phyloP scores from a whole-genome alignment of 2,329 filamentous ascomycete species.

The Neocatenulostroma microsporum region DNA sequence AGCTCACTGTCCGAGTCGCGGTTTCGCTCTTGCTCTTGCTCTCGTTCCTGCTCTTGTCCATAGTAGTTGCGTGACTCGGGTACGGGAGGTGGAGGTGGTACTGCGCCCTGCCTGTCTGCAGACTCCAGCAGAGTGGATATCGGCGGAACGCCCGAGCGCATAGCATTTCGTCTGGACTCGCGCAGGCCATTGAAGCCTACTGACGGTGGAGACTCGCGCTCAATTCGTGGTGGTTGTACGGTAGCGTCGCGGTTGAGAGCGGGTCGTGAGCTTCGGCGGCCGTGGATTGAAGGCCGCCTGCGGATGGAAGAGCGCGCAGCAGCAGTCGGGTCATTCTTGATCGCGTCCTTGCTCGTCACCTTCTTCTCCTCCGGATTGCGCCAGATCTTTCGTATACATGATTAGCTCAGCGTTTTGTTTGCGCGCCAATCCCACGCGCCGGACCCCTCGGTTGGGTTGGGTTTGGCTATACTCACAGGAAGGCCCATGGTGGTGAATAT shows the following conservation, averaged over 20 bases:
- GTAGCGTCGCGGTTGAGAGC: conserved; percentile 22
- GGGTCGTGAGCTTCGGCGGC: conserved; percentile 19
- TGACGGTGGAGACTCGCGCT: conserved; percentile 18
- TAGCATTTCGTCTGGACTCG: conserved; percentile 14
- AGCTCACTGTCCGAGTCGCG: too few relatives aligned
- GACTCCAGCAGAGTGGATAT: conserved; percentile 25
- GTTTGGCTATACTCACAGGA: conserved; percentile 4
- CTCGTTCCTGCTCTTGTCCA: background rate
- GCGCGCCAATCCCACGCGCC: conserved; percentile 3
- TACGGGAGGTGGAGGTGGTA: conserved; percentile 16
- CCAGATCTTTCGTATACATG: conserved; percentile 41
- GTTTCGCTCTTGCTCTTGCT: conserved; percentile 1
- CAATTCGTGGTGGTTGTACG: conserved; percentile 16
- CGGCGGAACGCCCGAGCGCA: conserved; percentile 19
- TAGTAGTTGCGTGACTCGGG: conserved; percentile 21
- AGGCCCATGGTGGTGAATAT: conserved; percentile 8
- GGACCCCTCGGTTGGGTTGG: background rate
- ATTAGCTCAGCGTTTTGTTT: conserved; percentile 6
- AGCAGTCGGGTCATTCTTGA: conserved; percentile 47
- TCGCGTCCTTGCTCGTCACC: conserved; percentile 34
- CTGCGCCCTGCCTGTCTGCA: conserved; percentile 13
- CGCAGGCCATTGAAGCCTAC: conserved; percentile 13
- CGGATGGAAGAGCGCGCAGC: conserved; percentile 51
- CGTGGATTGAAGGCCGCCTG: conserved; percentile 32
- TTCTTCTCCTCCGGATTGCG: conserved; percentile 43